phyloP scores from a whole-genome alignment of 2,329 filamentous ascomycete species.

The Phialocephala sp. region DNA sequence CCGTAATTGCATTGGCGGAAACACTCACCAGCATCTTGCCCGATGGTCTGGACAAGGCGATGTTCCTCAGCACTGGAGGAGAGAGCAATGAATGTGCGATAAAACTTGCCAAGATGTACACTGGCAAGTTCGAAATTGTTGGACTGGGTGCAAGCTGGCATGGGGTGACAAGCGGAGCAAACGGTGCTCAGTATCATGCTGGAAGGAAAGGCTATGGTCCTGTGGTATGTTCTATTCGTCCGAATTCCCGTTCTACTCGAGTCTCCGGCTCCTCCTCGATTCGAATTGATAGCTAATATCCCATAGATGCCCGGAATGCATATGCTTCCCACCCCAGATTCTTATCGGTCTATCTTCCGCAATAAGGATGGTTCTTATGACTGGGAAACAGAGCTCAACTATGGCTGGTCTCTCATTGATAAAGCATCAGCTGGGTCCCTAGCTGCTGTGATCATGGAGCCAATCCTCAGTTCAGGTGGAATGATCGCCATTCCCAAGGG shows the following conservation, averaged over 20 bases:
- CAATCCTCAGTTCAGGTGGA: constrained; percentile 14
- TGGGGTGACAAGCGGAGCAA: constrained; percentile 61
- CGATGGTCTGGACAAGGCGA: constrained; percentile 55
- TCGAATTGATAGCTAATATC: background rate
- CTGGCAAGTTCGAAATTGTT: constrained; percentile 68
- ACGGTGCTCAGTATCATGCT: constrained; percentile 58
- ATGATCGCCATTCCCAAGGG: background rate
- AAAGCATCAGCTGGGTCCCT: constrained; percentile 63
- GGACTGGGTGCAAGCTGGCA: constrained; percentile 65
- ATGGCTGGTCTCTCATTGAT: constrained; percentile 66
- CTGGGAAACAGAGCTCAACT: constrained; percentile 68
- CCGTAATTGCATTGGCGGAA: constrained; percentile 60
- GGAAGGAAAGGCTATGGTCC: constrained; percentile 54
- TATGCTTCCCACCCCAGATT: background rate
- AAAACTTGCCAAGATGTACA: constrained; percentile 66
- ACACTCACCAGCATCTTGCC: constrained; percentile 56
- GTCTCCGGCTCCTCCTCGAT: background rate
- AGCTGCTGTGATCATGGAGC: constrained; percentile 20
- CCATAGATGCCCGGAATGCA: constrained; percentile 53
- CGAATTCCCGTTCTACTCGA: no score
- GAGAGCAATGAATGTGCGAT: constrained; percentile 67
- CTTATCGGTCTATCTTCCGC: constrained; percentile 57
- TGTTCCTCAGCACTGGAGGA: constrained; percentile 62
- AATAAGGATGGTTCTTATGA: constrained; percentile 65
- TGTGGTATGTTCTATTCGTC: constrained; percentile 31